Percentiles rank a stretch among this genome's conserved stretches.
phyloP scores from a whole-genome alignment of 2,329 filamentous ascomycete genomes.

The Penicillium sp. region DNA sequence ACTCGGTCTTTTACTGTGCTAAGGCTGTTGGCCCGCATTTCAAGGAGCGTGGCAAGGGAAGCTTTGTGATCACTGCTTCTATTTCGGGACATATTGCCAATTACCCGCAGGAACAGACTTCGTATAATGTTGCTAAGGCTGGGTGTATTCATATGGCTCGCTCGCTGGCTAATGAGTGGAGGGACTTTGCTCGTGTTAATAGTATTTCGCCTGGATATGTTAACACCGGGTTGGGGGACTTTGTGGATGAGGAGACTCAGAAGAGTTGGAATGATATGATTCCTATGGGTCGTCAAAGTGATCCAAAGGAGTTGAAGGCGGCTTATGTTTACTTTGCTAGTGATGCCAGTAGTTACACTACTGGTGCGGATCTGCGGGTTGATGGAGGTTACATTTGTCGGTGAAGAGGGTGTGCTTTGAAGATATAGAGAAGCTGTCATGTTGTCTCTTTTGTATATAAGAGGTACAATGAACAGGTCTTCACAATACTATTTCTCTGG shows the following conservation, averaged over 20 bases:
- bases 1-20: slow-evolving; percentile 78
- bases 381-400: slow-evolving; percentile 48
- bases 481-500: too few relatives aligned
- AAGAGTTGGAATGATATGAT: slow-evolving; percentile 60
- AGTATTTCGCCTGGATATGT: slow-evolving; percentile 67
- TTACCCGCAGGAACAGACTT: slow-evolving; percentile 63
- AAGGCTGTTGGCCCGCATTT: slow-evolving; percentile 80
- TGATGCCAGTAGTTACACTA: slow-evolving; percentile 51
- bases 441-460: not conserved
- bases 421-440: not conserved
- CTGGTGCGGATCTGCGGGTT: slow-evolving; percentile 48
- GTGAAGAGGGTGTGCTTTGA: not conserved
- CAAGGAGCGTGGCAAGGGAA: slow-evolving; percentile 63
- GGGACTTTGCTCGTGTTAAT: slow-evolving; percentile 67
- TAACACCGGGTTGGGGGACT: slow-evolving; percentile 65
- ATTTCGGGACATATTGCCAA: slow-evolving; percentile 58
- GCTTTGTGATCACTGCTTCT: slow-evolving; percentile 64
- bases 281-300: slow-evolving; percentile 59
- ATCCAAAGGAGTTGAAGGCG: slow-evolving; percentile 65
- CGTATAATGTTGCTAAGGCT: slow-evolving; percentile 64
- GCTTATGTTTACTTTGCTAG: slow-evolving; percentile 50
- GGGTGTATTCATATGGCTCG: slow-evolving; percentile 64
- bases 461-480: not conserved
- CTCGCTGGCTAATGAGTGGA: slow-evolving; percentile 67
- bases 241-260: slow-evolving; percentile 58